Conservation (phyloP, 805 yeast genomes). For the Kodamaea sagamina region DNA sequence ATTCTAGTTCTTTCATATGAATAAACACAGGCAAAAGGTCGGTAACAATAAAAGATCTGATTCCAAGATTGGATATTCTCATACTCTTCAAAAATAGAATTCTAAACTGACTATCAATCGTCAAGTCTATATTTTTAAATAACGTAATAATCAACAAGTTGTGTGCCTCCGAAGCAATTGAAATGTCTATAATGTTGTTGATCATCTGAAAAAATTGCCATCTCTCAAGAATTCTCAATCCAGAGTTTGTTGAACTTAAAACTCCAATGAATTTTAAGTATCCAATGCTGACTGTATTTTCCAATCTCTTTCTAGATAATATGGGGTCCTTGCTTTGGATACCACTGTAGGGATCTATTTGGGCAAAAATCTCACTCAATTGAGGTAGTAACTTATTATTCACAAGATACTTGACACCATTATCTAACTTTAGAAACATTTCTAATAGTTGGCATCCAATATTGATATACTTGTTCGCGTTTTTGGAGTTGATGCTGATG, state of each 20-base stretch:
- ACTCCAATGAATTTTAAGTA: conserved; percentile 80
- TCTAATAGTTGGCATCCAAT: conserved; percentile 78
- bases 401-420: conserved; percentile 65
- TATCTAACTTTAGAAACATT: conserved; percentile 58
- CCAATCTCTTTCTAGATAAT: conserved; percentile 59
- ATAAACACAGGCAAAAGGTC: conserved; percentile 48
- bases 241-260: conserved; percentile 58
- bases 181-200: conserved; percentile 63
- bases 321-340: conserved; percentile 73
- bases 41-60: conserved; percentile 60
- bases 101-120: conserved; percentile 64
- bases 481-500: conserved; percentile 45
- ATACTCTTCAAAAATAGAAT: conserved; percentile 66
- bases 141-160: conserved; percentile 58
- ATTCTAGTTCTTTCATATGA: conserved; percentile 33
- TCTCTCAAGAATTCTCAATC: conserved; percentile 67
- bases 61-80: conserved; percentile 50
- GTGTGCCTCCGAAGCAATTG: conserved; percentile 29
- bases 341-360: conserved; percentile 78
- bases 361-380: conserved; percentile 85
- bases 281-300: conserved; percentile 68
- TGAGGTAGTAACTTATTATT: conserved; percentile 84
- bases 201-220: conserved; percentile 86
- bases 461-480: conserved; percentile 57
- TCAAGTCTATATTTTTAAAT: conserved; percentile 62